Conservation (phyloP, 1,284 basidiomycete genomes). For the Waitea zeae region DNA sequence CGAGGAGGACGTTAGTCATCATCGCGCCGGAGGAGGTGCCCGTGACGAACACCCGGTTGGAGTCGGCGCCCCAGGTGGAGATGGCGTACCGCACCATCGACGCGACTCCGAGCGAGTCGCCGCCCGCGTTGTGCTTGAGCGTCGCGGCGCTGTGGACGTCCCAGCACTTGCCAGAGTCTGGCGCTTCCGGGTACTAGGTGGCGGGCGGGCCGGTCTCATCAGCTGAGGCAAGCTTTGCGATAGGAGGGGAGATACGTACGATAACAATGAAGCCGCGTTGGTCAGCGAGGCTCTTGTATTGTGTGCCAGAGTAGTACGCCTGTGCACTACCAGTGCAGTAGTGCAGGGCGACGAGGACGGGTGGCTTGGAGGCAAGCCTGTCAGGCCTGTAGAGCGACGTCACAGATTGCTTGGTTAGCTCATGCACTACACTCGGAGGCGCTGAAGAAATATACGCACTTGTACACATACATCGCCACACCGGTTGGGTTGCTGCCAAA, state of each 20-base stretch:
- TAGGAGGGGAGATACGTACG: neutral
- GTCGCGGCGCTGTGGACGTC: conserved; percentile 32
- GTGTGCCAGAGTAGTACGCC: conserved; percentile 30
- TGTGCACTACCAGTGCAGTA: conserved; percentile 33
- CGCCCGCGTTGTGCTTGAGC: conserved; percentile 29
- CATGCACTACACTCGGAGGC: too few relatives aligned
- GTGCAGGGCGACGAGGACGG: conserved; percentile 33
- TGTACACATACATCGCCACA: conserved; percentile 2
- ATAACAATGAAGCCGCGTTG: conserved; percentile 25
- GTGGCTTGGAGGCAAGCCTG: conserved; percentile 19
- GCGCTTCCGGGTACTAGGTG: conserved; percentile 24
- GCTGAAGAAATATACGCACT: too few relatives aligned
- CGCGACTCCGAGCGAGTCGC: conserved; percentile 35
- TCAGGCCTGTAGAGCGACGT: conserved; percentile 25
- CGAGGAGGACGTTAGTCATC: conserved; percentile 40
- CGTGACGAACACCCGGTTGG: conserved; percentile 26
- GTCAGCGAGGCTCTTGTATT: conserved; percentile 27
- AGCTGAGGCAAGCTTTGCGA: neutral
- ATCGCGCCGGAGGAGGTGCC: conserved; percentile 39
- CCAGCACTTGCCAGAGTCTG: conserved; percentile 31
- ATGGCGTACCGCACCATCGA: conserved; percentile 31
- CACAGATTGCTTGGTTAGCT: too few relatives aligned
- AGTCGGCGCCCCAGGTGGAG: conserved; percentile 25
- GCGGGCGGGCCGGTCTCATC: neutral
- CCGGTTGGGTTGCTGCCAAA: conserved; percentile 2